phyloP scores from a whole-genome alignment of 2,329 filamentous ascomycete genomes.

The Hortaea sp. region DNA sequence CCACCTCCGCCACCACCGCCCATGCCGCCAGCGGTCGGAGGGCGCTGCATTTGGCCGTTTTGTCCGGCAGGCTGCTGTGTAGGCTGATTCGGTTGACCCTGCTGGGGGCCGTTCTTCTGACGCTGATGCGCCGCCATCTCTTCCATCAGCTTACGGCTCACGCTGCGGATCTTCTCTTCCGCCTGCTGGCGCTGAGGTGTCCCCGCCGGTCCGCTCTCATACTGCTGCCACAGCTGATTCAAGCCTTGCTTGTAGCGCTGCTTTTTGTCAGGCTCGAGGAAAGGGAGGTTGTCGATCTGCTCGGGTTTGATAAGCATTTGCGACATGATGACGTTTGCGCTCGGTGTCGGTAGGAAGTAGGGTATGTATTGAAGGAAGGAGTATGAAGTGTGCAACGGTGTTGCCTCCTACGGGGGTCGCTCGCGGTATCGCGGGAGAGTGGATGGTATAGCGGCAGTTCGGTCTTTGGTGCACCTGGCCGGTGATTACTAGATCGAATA shows the following conservation, averaged over 20 bases:
- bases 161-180: constrained; percentile 39
- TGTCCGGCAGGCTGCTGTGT: constrained; percentile 1
- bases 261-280: constrained; percentile 46
- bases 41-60: constrained; percentile 8
- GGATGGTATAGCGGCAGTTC: too few relatives aligned
- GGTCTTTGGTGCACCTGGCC: too few relatives aligned
- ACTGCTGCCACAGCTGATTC: constrained; percentile 43
- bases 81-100: not conserved
- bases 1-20: not conserved
- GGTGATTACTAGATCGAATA: too few relatives aligned
- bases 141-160: constrained; percentile 37
- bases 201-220: constrained; percentile 39
- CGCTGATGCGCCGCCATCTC: constrained; percentile 11
- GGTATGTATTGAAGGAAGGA: too few relatives aligned
- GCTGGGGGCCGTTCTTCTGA: constrained; percentile 12
- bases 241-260: constrained; percentile 45
- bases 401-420: too few relatives aligned
- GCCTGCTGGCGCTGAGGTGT: constrained; percentile 42
- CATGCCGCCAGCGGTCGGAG: constrained; percentile 3
- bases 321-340: not conserved
- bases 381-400: too few relatives aligned
- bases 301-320: constrained; percentile 36
- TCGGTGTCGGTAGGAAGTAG: too few relatives aligned
- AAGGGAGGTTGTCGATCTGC: constrained; percentile 43
- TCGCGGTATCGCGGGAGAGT: too few relatives aligned